Evolutionary conservation across 441 rosid species (phyloP), one percentile per base, ranked within the genome.

Genomic region (Daphne laureola): DNA sequence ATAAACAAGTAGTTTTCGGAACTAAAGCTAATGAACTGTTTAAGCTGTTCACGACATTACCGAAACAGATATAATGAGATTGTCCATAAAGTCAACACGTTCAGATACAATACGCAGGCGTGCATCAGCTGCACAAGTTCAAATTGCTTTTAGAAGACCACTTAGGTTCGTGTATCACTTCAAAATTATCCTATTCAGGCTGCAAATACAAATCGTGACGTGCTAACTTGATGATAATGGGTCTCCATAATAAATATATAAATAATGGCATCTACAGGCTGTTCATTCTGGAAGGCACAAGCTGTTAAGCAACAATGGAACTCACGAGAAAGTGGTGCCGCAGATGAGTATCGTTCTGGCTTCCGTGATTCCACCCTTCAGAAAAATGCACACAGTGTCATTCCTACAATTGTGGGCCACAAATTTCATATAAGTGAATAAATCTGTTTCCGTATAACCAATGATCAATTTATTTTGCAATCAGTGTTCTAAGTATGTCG

Each of bases 311-410:
- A 51, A 17, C 54, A 44, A 17, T 46, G 17, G 46, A 26, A 70
- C 81, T 84, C 78, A 91, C 98, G 88, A 49, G 94, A 92, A 62
- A 92, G 72, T 61, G 96, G 96, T 21, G 98, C 93, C 21, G 95
- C 98, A 35, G 98, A 86, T 26, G 98, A 92, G 65, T 92, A 92
- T 18, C 98, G 87, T 61, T 88, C 96, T 0, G 98, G 96, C 78
- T 86, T 92, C 71, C 98, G 80, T 62, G 98, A 92, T 75, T 86
- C 95, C 58, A 82, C 96, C 96, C 96, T 91, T 68, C 49, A 74
- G 60, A 54, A 53, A 70, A 63, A 64, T 42, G 56, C 55, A 59
- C 51, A 61, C 31, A 35, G 52, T 17, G 67, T 65, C 55, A 65
- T 57, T 59, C 35, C 67, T 27, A 57, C 16, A 51, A 50, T 31